These are phyloP conservation scores for Pseudogymnoascus sp. DNA, from an alignment of 2,329 filamentous ascomycete species.

Conservation along the genomic window DNA sequence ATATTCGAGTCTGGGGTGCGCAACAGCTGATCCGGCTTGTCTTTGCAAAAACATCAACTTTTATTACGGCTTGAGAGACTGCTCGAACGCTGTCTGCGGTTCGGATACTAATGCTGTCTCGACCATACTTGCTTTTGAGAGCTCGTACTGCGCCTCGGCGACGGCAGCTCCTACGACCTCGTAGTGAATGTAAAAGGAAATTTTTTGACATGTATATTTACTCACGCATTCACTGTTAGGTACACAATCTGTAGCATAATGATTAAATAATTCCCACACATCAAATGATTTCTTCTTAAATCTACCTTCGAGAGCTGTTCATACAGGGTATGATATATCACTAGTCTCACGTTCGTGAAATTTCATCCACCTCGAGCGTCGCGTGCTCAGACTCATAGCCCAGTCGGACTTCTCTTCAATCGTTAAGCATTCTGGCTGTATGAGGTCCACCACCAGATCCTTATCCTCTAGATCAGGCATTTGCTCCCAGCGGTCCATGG, in stretches of 20 bases:
- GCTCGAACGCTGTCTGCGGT: too few species aligned
- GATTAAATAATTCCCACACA: not conserved
- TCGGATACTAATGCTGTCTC: too few species aligned
- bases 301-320: not conserved
- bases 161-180: too few species aligned
- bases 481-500: not conserved
- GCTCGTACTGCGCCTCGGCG: too few species aligned
- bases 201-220: not conserved
- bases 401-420: not conserved
- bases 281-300: not conserved
- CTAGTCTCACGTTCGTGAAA: not conserved
- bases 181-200: too few species aligned
- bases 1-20: too few species aligned
- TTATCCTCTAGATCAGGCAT: not conserved
- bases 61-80: too few species aligned
- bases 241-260: not conserved
- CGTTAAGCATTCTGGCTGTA: not conserved
- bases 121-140: too few species aligned
- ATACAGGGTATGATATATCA: not conserved
- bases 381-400: not conserved
- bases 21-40: too few species aligned
- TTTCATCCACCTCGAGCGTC: not conserved
- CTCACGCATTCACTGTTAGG: not conserved
- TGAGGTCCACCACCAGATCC: not conserved
- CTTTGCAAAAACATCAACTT: too few species aligned